Evolutionary conservation across 1,284 basidiomycete species (phyloP).

Genomic region (Pulveroboletus sp.): DNA sequence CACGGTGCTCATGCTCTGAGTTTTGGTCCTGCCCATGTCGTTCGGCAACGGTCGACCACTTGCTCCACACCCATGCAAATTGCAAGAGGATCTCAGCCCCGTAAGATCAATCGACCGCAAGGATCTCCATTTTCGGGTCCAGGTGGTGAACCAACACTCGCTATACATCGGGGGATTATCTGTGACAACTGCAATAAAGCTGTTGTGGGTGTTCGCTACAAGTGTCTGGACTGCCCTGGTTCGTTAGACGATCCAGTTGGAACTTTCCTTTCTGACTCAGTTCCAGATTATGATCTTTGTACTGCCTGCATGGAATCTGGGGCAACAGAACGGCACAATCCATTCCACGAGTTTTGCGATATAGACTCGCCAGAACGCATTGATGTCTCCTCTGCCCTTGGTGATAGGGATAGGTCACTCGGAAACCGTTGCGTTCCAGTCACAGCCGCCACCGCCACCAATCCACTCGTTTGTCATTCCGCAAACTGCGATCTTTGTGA

Average conservation of each 20-base stretch:
- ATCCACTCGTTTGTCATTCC: conserved; percentile 43
- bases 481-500: conserved; percentile 76
- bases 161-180: conserved; percentile 22
- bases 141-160: background rate
- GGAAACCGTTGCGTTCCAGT: conserved; percentile 8
- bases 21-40: conserved; percentile 30
- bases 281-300: conserved; percentile 69
- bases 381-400: conserved; percentile 56
- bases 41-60: conserved; percentile 14
- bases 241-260: conserved; percentile 15
- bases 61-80: background rate
- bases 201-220: conserved; percentile 63
- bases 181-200: conserved; percentile 51
- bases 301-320: conserved; percentile 47
- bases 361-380: conserved; percentile 61
- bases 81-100: background rate
- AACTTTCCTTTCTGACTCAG: background rate
- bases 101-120: background rate
- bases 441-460: background rate
- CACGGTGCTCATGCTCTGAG: conserved; percentile 26
- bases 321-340: conserved; percentile 46
- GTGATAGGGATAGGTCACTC: conserved; percentile 16
- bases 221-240: conserved; percentile 73
- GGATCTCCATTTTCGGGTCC: background rate
- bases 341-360: conserved; percentile 67